Base-by-base conservation (phyloP, 2,329 filamentous ascomycete genomes). In the Claviceps fusiformis region DNA sequence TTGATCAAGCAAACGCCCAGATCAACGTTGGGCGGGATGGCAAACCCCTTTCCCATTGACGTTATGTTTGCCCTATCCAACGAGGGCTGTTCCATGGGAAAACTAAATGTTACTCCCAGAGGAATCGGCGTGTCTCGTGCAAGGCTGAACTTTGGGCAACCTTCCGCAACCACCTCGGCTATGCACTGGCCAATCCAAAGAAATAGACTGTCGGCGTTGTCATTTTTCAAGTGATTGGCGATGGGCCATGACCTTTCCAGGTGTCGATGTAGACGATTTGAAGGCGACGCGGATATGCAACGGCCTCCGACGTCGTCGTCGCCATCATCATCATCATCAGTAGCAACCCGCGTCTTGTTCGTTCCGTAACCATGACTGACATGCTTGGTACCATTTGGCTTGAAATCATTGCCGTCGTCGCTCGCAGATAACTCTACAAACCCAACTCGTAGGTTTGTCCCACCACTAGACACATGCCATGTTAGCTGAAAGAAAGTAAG, bases 121-220 rank as follows among this genome's bases (percentile, higher is more conserved):
- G 80, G 75, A n/a, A 87, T 67, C 53, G 76, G 72, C 33, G 72
- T 67, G 57, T 72, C 67, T 50, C 59, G 68, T 44, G 70, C 64
- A 47, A 81, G 67, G 41, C 66, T 62, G 56, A 76, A 71, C 15
- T 64, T 62, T 5, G 72, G 62, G 57, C 76, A 74, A 8, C 78
- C 82, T 58, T 83, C 77, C 37, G 71, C 72, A 17, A 92, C 82
- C 3, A 91, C 86, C 57, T 85, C 76, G 15, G 85, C 85, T 61
- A 93, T 88, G 63, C 85, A 87, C 61, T 79, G 74, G 31, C 87
- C 88, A 60, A 93, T 88, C 87, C 87, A 93, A n/a, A 77, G 70
- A 67, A 93, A 93, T 2, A 92, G 72, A 56, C 83, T 82, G 55
- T 89, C 82, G 1, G 85, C 81, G 59, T 90, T 84, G 61, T 89